Evolutionary conservation across 495 filamentous ascomycete genomes (phyloP).

Genomic region (Massariosphaeria phaeospora): DNA sequence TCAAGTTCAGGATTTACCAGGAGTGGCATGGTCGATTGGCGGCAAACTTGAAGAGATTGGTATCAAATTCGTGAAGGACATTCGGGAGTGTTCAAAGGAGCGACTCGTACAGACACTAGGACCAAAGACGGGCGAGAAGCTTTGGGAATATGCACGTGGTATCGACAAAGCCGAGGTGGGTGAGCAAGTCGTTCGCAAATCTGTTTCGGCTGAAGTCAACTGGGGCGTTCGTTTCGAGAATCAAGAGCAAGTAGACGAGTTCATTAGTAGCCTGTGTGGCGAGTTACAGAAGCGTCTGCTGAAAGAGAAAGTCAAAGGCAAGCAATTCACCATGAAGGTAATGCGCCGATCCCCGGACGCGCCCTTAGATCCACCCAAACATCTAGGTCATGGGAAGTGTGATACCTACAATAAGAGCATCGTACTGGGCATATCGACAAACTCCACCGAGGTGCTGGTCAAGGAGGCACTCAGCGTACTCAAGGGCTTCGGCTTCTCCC

Average conservation of each 20-base stretch:
- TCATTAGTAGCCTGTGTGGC: conserved; percentile 72
- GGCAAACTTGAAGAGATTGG: conserved; percentile 84
- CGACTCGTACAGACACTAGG: conserved; percentile 66
- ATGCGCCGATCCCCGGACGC: conserved; percentile 83
- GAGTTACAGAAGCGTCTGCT: conserved; percentile 75
- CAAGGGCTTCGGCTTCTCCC: conserved; percentile 73
- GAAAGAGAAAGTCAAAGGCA: conserved; percentile 78
- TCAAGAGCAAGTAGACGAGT: conserved; percentile 85
- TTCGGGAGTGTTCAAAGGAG: conserved; percentile 70
- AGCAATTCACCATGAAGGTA: conserved; percentile 84
- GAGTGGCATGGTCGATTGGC: conserved; percentile 80
- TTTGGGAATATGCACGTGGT: conserved; percentile 86
- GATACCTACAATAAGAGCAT: conserved; percentile 87
- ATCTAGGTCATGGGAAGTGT: conserved; percentile 92
- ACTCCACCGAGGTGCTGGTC: conserved; percentile 60
- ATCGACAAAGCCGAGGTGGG: conserved; percentile 86
- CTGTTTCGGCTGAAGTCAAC: conserved; percentile 92
- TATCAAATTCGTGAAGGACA: conserved; percentile 73
- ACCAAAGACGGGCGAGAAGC: conserved; percentile 85
- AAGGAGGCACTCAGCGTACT: conserved; percentile 81
- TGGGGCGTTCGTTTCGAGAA: conserved; percentile 95
- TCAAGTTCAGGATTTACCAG: conserved; percentile 74
- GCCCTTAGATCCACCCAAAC: conserved; percentile 86
- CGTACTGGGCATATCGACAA: conserved; percentile 74
- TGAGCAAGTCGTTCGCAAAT: conserved; percentile 73